Evolutionary conservation across 176 grass and related monocot genomes (phyloP), one percentile per base, ranked within the genome.

Genomic region (Bonia amplexicaulis): DNA sequence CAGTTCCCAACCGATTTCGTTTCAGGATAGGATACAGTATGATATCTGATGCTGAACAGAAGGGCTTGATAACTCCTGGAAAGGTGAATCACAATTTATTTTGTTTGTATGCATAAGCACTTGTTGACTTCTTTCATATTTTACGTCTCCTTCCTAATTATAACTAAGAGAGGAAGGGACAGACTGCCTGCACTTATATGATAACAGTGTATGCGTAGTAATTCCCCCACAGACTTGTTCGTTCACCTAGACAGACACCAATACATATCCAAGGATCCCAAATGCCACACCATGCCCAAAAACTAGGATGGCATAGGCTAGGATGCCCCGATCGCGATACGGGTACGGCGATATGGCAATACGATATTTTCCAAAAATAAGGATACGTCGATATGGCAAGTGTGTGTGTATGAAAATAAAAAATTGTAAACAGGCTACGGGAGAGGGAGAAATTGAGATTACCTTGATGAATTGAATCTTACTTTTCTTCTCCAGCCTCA

Each of bases 21-120:
- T 83, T 89, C 91, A 98, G 96, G 86, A 98, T 98, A 85, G 96
- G 91, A 19, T 87, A 93, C 53, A 95, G 89, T 84, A 98, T 98
- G 96, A 98, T 98, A 61, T 66, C 81, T 1, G 96, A 98, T 68
- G 96, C 96, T 3, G 93, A 98, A 76, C 40, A 86, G 77, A 93
- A 90, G 81, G 96, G 96, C 8, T 73, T 90, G 59, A 95, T 98
- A 77, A 90, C 91, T 76, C 96, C 96, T 16, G 88, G 96, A 80
- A 93, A 92, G 91, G 96, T 95, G 84, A 81, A 59, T 78, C 20
- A 39, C 59, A 20, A 14, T 83, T 47, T 7, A 31, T 4, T 27
- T 9, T 58, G 1, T 64, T 4, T 58, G 1, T 64, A 40, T 7
- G 62, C 11, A 1, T 33, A 47, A 1, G 1, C 22, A 44, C 5